phyloP scores from a whole-genome alignment of 305 asterid genomes.

The Fraxinus velutina region DNA sequence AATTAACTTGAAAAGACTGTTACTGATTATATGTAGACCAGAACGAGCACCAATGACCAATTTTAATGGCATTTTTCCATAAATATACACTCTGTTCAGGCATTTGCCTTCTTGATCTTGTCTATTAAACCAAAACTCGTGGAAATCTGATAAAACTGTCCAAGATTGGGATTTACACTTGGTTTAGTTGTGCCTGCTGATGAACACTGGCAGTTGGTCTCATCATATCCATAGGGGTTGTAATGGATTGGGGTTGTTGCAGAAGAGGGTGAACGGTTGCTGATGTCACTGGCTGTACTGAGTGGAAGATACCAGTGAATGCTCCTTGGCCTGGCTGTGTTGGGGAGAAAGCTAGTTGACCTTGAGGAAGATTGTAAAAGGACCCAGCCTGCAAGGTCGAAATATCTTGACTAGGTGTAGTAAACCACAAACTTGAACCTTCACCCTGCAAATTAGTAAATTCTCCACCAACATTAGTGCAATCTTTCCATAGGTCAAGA shows the following conservation, averaged over 20 bases:
- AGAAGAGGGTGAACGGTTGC: slow-evolving; percentile 66
- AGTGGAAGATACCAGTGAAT: slow-evolving; percentile 73
- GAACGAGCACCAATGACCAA: slow-evolving; percentile 33
- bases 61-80: slow-evolving; percentile 38
- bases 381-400: slow-evolving; percentile 69
- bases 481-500: slow-evolving; percentile 5
- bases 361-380: slow-evolving; percentile 83
- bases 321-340: slow-evolving; percentile 80
- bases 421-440: slow-evolving; percentile 71
- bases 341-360: slow-evolving; percentile 72
- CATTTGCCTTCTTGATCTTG: slow-evolving; percentile 25
- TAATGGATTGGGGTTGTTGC: slow-evolving; percentile 79
- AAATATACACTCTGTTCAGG: slow-evolving; percentile 47
- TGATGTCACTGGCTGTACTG: slow-evolving; percentile 70
- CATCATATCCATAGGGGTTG: slow-evolving; percentile 67
- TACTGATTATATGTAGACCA: slow-evolving; percentile 39
- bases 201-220: slow-evolving; percentile 54
- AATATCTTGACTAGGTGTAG: slow-evolving; percentile 65
- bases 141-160: slow-evolving; percentile 22
- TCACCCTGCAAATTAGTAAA: slow-evolving; percentile 54
- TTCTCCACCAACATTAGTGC: slow-evolving; percentile 10
- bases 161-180: slow-evolving; percentile 32
- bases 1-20: slow-evolving; percentile 26
- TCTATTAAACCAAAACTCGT: slow-evolving; percentile 29
- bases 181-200: slow-evolving; percentile 67